Percentiles rank a stretch among this genome's conserved stretches.
phyloP scores from a whole-genome alignment of 768 basidiomycete genomes.

The Jaapia argillacea region DNA sequence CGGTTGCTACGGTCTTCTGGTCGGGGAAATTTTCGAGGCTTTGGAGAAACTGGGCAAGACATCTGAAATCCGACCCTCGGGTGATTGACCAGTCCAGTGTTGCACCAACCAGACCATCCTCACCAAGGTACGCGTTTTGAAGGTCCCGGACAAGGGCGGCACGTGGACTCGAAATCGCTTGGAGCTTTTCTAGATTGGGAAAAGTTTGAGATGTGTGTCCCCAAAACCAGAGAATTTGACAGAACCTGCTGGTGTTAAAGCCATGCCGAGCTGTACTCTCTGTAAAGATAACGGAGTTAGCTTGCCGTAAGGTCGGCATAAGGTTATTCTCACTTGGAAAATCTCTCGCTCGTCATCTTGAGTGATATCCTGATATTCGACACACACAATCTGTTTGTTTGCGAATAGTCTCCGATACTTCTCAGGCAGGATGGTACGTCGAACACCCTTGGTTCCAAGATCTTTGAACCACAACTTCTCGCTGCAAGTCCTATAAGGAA shows the following conservation, averaged over 20 bases:
- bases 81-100: constrained; percentile 39
- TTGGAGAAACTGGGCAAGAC: constrained; percentile 43
- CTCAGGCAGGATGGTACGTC: constrained; percentile 18
- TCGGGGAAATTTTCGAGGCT: constrained; percentile 34
- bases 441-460: constrained; percentile 4
- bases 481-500: constrained; percentile 5
- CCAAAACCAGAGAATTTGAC: background rate
- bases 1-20: constrained; percentile 18
- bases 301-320: background rate
- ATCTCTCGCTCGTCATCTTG: constrained; percentile 21
- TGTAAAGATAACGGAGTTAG: constrained; percentile 4
- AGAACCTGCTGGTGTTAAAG: constrained; percentile 14
- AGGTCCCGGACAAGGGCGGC: constrained; percentile 9
- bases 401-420: constrained; percentile 26
- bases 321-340: constrained; percentile 16
- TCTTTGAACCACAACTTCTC: constrained; percentile 28
- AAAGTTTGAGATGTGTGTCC: background rate
- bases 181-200: constrained; percentile 13
- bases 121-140: constrained; percentile 8
- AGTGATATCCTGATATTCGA: constrained; percentile 30
- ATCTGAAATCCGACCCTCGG: constrained; percentile 48
- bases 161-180: constrained; percentile 15
- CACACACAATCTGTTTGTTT: constrained; percentile 37
- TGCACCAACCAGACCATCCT: background rate
- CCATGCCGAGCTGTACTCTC: constrained; percentile 19